Evolutionary conservation across 2,329 filamentous ascomycete species (phyloP).

Genomic region (Lecanoromycetidae sp.): DNA sequence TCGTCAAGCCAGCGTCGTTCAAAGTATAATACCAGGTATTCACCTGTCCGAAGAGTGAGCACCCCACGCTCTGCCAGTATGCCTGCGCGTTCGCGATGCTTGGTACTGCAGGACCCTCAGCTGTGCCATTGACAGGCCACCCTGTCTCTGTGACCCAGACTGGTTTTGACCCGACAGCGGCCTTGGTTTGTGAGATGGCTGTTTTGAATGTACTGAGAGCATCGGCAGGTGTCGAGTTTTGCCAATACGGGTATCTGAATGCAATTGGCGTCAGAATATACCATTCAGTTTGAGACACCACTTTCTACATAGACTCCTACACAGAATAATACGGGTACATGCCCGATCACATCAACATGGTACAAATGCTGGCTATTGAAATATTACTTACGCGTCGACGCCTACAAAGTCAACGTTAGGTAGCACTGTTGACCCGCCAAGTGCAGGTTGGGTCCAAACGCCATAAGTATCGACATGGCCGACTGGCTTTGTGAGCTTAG

Average conservation of each 20-base stretch:
- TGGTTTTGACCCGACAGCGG: background rate
- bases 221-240: too few species aligned
- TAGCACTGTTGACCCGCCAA: conserved; percentile 48
- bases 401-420: conserved; percentile 53
- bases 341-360: too few species aligned
- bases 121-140: conserved; percentile 47
- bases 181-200: too few species aligned
- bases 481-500: conserved; percentile 28
- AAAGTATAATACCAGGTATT: conserved; percentile 11
- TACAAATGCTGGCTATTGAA: too few species aligned
- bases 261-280: too few species aligned
- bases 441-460: too few species aligned
- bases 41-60: conserved; percentile 27
- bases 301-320: too few species aligned
- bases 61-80: conserved; percentile 53
- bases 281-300: too few species aligned
- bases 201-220: too few species aligned
- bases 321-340: conserved; percentile 37
- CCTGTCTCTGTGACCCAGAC: conserved; percentile 54
- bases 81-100: conserved; percentile 47
- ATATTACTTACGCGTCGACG: too few species aligned
- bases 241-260: too few species aligned
- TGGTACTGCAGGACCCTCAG: conserved; percentile 42
- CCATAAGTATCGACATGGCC: conserved; percentile 61
- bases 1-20: too few species aligned